phyloP scores from a whole-genome alignment of 306 rosid species.

The Glycine latifolia region DNA sequence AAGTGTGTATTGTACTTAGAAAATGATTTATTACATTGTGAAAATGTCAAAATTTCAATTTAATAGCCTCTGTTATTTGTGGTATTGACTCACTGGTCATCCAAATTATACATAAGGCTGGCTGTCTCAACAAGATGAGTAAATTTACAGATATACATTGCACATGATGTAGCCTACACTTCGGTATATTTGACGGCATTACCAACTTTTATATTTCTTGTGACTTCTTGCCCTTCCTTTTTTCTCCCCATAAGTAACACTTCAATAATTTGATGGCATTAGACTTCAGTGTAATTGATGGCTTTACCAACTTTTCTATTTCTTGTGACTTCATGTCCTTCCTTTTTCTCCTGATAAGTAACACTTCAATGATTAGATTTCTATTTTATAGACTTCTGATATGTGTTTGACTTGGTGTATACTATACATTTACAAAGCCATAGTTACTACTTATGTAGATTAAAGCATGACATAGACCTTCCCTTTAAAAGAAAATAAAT shows the following conservation, averaged over 20 bases:
- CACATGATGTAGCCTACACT: conserved; percentile 33
- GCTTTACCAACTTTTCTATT: conserved; percentile 30
- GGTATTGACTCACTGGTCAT: conserved; percentile 15
- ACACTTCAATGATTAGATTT: conserved; percentile 4
- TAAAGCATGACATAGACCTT: not conserved
- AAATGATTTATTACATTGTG: conserved; percentile 30
- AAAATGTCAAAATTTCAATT: not conserved
- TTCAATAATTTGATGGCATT: too few species aligned
- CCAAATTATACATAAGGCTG: conserved; percentile 27
- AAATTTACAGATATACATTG: conserved; percentile 36
- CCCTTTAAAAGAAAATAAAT: conserved; percentile 11
- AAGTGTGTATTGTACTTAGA: conserved; percentile 37
- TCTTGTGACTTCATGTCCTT: conserved; percentile 22
- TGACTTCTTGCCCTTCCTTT: conserved; percentile 29
- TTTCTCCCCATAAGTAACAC: not conserved
- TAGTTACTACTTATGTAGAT: conserved; percentile 3
- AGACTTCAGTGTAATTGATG: conserved; percentile 11
- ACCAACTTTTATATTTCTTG: conserved; percentile 17
- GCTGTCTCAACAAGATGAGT: conserved; percentile 30
- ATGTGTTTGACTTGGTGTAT: not conserved
- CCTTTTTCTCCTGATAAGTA: not conserved
- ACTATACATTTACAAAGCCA: conserved; percentile 13
- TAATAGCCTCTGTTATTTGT: conserved; percentile 22
- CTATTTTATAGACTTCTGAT: not conserved
- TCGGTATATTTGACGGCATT: conserved; percentile 32